Evolutionary conservation across 2,329 filamentous ascomycete species (phyloP), one percentile per base, ranked within the genome.

Genomic region (Aspergillus sp.): DNA sequence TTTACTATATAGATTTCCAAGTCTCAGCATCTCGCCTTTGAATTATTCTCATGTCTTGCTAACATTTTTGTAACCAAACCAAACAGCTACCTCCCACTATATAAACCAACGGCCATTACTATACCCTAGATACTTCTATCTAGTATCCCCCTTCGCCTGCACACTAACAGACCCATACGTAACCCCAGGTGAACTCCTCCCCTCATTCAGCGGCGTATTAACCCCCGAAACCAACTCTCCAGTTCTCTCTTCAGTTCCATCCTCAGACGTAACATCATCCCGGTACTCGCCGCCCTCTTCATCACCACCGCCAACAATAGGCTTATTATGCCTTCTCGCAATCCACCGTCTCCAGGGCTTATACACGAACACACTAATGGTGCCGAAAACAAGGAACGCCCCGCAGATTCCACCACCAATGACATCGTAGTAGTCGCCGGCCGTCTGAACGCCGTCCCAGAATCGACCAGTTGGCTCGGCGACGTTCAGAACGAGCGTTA

Each of bases 331-430:
- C 4, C 65, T 60, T 49, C 62, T 66, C 57, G 84, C 84, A 52
- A 88, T 76, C 68, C 81, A 79, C 53, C 82, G 75, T 58, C 91
- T 83, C 93, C 93, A 97, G 0, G 90, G 90, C 63, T 83, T 84
- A 70, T 97, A 97, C 1, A 89, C 70, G 0, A 93, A 14, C 0
- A 96, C 83, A 7, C 90, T 91, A 0, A 90, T 80, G 0, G 85
- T 73, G 0, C 92, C 93, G 47, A 91, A 88, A 0, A 96, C 73
- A 0, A 96, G 75, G 66, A 98, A 98, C 0, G 90, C 80, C 0
- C 87, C 92, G 63, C 93, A 96, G 35, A 99, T 96, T 15, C 83
- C 84, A 1, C 90, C 95, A 9, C 93, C 92, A 46, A 96, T 87
- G 59, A 93, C 84, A 73, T 96, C 91, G 65, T 91, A 96, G 70